Evolutionary conservation across 2,329 filamentous ascomycete genomes (phyloP), one percentile per base, ranked within the genome.

Genomic region (Zasmidium citrigriseum): DNA sequence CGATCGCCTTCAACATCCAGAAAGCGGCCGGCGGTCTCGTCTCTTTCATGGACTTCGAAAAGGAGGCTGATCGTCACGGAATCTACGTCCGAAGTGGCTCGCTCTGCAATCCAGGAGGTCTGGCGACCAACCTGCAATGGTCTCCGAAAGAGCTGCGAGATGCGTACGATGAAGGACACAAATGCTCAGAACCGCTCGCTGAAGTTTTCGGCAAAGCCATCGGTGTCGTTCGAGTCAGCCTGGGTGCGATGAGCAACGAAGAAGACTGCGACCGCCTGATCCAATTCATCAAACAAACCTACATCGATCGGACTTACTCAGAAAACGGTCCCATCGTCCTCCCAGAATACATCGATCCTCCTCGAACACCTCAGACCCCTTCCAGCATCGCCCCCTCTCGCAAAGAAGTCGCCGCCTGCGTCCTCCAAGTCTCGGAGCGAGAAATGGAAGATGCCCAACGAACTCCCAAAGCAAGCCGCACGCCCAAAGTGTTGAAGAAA

Each of bases 21-120:
- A 90, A 87, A 62, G 82, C 84, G 20, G 70, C 78, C 5, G 89
- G 90, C 0, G 83, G 84, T 29, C 96, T 91, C 86, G 74, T 93
- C 47, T 89, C 89, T 61, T 87, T 92, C 61, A 81, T 85, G 16
- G 92, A 96, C 69, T 87, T 97, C 21, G 92, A 97, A 71, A 95
- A 92, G 72, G 79, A 97, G 29, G 89, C 91, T 4, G 82, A 84
- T 5, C 78, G 95, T 12, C 89, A 88, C 63, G 83, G 85, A 48
- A 89, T 97, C 45, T 90, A 96, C 67, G 77, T 97, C 18, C 85
- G 93, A 44, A 96, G 90, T 1, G 93, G 93, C 4, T 89, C 91
- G 0, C 80, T 97, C 1, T 98, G 93, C 75, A 96, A 96, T 66
- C 93, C 93, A 0, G 93, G 92, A 7, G 91, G 91, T 2, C 84